Evolutionary conservation across 2,329 filamentous ascomycete genomes (phyloP).

Genomic region (Diaporthe capsici): DNA sequence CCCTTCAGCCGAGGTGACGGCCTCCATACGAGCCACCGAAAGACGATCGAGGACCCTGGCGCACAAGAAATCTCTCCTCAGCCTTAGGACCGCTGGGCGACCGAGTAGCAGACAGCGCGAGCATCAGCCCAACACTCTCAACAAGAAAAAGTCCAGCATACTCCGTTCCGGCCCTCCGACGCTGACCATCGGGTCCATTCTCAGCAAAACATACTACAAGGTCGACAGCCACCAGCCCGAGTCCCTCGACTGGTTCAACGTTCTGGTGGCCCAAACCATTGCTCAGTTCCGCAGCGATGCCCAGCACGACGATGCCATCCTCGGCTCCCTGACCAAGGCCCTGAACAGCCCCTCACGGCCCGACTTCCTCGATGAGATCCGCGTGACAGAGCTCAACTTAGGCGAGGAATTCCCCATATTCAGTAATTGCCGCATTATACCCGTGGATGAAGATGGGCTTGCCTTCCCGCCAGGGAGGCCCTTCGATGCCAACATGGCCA

Average conservation of each 20-base stretch:
- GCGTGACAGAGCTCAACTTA: conserved; percentile 91
- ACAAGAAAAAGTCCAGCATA: conserved; percentile 79
- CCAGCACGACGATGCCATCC: conserved; percentile 89
- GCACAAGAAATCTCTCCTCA: conserved; percentile 81
- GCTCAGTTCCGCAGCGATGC: conserved; percentile 95
- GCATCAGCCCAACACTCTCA: conserved; percentile 58
- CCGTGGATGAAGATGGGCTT: conserved; percentile 84
- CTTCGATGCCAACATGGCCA: conserved; percentile 67
- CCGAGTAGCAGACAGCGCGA: conserved; percentile 51
- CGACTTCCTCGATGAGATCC: conserved; percentile 93
- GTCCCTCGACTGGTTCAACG: conserved; percentile 98
- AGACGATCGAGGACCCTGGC: conserved; percentile 80
- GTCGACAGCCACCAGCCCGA: conserved; percentile 96
- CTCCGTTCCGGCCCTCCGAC: conserved; percentile 77
- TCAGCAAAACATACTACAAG: conserved; percentile 98
- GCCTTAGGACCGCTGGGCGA: conserved; percentile 63
- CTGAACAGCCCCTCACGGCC: conserved; percentile 91
- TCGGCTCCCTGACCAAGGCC: conserved; percentile 85
- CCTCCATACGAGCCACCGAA: conserved; percentile 80
- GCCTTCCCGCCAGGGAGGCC: conserved; percentile 65
- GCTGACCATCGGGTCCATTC: conserved; percentile 92
- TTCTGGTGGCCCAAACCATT: conserved; percentile 95
- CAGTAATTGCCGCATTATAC: conserved; percentile 96
- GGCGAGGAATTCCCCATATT: conserved; percentile 99
- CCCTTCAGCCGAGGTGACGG: conserved; percentile 85